Percentiles rank a stretch among this genome's conserved stretches.
Conservation (phyloP, 305 asterid species). For the Solanum hybrid region DNA sequence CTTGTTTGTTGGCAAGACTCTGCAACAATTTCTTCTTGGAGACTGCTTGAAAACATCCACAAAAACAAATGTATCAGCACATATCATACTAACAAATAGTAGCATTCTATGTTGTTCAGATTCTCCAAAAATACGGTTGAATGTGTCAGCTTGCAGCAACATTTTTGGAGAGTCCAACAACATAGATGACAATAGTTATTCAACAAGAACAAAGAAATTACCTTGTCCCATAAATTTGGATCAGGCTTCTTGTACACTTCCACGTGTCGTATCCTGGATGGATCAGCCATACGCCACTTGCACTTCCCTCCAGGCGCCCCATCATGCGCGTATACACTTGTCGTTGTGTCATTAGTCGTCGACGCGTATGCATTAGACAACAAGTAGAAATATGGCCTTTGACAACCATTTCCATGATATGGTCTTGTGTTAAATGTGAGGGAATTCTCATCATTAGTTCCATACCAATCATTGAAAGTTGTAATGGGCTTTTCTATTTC, state of each 20-base stretch:
- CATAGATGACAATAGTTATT: background rate
- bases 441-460: constrained; percentile 6
- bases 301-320: background rate
- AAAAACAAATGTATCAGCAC: background rate
- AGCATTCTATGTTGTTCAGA: background rate
- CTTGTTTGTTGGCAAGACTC: constrained; percentile 19
- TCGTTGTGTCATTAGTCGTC: constrained; percentile 19
- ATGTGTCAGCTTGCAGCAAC: background rate
- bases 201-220: background rate
- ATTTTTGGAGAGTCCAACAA: background rate
- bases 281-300: constrained; percentile 14
- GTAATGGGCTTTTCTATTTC: constrained; percentile 20
- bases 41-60: constrained; percentile 10
- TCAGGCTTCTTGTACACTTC: constrained; percentile 23
- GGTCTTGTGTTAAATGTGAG: constrained; percentile 20
- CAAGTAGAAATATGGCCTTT: constrained; percentile 14
- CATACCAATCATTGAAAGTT: constrained; percentile 25
- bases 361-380: constrained; percentile 8
- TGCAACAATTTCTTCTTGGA: constrained; percentile 37
- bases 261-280: constrained; percentile 12
- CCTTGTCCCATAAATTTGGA: constrained; percentile 34
- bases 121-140: background rate
- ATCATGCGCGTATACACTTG: constrained; percentile 5
- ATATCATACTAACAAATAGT: background rate
- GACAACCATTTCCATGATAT: constrained; percentile 12